Evolutionary conservation across 2,329 filamentous ascomycete species (phyloP), one percentile per base, ranked within the genome.

Genomic region (Cyanodermella asteris): DNA sequence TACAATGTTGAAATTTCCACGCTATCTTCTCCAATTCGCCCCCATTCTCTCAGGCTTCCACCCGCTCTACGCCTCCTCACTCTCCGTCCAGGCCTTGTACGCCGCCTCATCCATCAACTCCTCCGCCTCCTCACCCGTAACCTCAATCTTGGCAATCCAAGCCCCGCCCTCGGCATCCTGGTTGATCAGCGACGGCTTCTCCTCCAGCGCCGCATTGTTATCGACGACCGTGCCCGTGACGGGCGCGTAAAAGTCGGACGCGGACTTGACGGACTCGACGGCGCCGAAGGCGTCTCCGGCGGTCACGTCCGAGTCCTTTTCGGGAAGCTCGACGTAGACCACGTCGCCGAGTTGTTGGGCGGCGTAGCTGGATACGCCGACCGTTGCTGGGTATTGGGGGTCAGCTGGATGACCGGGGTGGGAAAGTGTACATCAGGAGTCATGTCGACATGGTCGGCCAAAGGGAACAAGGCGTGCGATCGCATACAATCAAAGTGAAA

Each of bases 261-360:
- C 87, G 34, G 75, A 87, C 63, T 97, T 97, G 51, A 97, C 87
- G 3, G 81, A 93, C 59, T 97, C 87, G 39, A 97, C 84, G 31
- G 84, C 81, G 37, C 87, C 87, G 38, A 94, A 75, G 35, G 74
- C 62, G 45, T 94, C 84, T 41, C 81, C 81, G 29, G 70, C 64
- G 30, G 53, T 51, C 32, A 91, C 63, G 40, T 72, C 64, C 38
- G 70, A 56, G 36, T 68, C 72, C 28, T 60, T 45, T 37, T 72
- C 59, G 28, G 87, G 87, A 16, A 97, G 73, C 61, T 97, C 87
- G 42, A 94, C 81, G 57, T 76, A 97, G 45, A 97, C 84, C 31
- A 94, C 82, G 47, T 97, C 87, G 38, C 87, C 87, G 33, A 97
- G 75, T 37, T 78, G 72, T 42, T 90, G 67, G 37, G 87, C 77